Percentiles rank a stretch among this genome's conserved stretches.
These are phyloP conservation scores for Myxozyma mucilagina DNA, from an alignment of 805 yeast species.

Conservation along the genomic window DNA sequence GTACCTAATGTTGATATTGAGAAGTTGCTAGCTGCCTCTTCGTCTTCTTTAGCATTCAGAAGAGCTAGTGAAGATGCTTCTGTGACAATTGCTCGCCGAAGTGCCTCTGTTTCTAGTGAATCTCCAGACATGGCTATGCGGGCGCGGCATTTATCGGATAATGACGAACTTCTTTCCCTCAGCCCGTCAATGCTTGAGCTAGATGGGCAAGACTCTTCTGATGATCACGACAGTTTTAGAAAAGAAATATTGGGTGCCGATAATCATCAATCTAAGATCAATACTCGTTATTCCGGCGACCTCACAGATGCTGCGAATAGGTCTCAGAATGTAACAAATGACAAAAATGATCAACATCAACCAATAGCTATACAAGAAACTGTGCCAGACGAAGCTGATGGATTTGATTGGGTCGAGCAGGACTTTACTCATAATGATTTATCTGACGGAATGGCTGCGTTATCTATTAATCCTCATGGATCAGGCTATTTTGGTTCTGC, in stretches of 20 bases:
- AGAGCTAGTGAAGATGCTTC: conserved; percentile 22
- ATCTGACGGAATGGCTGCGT: conserved; percentile 66
- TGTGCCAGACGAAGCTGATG: conserved; percentile 50
- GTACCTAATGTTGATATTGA: conserved; percentile 53
- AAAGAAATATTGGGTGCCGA: not conserved
- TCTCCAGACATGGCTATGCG: conserved; percentile 13
- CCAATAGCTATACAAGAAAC: conserved; percentile 36
- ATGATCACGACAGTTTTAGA: not conserved
- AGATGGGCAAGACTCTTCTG: conserved; percentile 2
- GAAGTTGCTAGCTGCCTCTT: conserved; percentile 35
- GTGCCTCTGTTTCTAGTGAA: conserved; percentile 10
- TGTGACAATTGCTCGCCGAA: conserved; percentile 5
- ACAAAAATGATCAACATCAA: conserved; percentile 8
- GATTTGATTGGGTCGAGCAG: conserved; percentile 63
- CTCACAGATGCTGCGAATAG: not conserved
- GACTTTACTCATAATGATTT: conserved; percentile 40
- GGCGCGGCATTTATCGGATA: conserved; percentile 10
- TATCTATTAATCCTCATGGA: conserved; percentile 52
- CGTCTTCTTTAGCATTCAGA: conserved; percentile 22
- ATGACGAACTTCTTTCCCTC: conserved; percentile 9
- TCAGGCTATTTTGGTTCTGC: conserved; percentile 68
- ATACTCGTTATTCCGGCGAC: not conserved
- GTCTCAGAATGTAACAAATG: not conserved
- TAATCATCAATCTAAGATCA: not conserved
- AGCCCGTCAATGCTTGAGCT: conserved; percentile 4